Conservation (phyloP, 2,329 filamentous ascomycete species). For the Sporothrix pseudoabietina region DNA sequence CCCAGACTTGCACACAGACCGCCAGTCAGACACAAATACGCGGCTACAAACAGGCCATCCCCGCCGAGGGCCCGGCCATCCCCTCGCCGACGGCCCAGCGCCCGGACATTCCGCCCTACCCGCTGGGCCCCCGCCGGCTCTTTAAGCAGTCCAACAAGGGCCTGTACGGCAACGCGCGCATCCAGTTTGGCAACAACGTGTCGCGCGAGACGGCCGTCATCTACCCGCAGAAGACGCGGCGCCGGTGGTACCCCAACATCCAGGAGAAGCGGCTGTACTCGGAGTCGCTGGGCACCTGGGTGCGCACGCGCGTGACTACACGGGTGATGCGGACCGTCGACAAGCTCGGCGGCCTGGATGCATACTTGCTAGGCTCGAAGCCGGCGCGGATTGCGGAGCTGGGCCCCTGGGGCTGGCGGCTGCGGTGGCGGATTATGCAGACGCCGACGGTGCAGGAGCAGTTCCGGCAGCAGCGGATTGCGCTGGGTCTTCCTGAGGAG, state of each 20-base stretch:
- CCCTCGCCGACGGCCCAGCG: constrained; percentile 49
- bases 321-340: constrained; percentile 74
- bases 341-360: constrained; percentile 85
- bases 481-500: constrained; percentile 63
- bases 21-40: constrained; percentile 37
- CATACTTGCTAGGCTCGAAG: constrained; percentile 84
- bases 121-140: constrained; percentile 67
- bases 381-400: constrained; percentile 78
- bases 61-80: constrained; percentile 44
- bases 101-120: constrained; percentile 63
- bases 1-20: constrained; percentile 39
- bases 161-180: constrained; percentile 69
- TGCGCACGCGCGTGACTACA: constrained; percentile 70
- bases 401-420: constrained; percentile 84
- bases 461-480: constrained; percentile 65
- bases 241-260: constrained; percentile 76
- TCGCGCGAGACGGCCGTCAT: constrained; percentile 63
- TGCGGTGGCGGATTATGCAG: constrained; percentile 90
- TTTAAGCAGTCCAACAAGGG: constrained; percentile 82
- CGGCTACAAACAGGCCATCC: constrained; percentile 38
- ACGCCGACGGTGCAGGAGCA: constrained; percentile 64
- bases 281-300: constrained; percentile 59
- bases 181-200: constrained; percentile 79
- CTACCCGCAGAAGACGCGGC: constrained; percentile 60
- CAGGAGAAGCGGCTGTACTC: constrained; percentile 69